phyloP scores from a whole-genome alignment of 495 filamentous ascomycete genomes.

The Thermothielavioides terrestris region DNA sequence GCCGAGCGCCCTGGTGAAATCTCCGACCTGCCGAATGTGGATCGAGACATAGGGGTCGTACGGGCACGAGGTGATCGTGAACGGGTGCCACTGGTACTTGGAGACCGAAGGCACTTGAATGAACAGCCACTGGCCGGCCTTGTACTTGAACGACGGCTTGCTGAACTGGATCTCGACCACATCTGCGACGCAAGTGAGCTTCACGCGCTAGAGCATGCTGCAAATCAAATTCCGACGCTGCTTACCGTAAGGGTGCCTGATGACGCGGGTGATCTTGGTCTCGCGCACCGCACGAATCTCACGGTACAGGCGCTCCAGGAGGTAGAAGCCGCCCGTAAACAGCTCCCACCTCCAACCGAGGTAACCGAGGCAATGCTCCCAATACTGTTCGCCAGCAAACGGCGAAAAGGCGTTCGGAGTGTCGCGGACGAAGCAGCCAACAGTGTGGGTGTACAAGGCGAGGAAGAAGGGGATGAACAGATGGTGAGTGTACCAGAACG shows the following conservation, averaged over 20 bases:
- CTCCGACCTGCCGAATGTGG: conserved; percentile 92
- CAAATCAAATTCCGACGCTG: conserved; percentile 4
- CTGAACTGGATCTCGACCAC: conserved; percentile 95
- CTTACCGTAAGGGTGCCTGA: conserved; percentile 94
- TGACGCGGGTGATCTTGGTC: conserved; percentile 86
- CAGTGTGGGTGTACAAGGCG: conserved; percentile 89
- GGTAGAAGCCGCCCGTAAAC: conserved; percentile 74
- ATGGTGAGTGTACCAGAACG: conserved; percentile 99
- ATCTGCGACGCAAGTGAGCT: conserved; percentile 44
- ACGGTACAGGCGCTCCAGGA: conserved; percentile 82
- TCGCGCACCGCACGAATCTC: conserved; percentile 73
- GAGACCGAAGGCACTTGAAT: conserved; percentile 86
- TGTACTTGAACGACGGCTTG: conserved; percentile 96
- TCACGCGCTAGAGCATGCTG: not conserved
- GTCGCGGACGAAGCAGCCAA: conserved; percentile 90
- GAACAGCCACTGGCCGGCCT: conserved; percentile 96
- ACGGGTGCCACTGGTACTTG: conserved; percentile 91
- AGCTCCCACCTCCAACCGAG: conserved; percentile 98
- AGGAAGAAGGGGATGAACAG: conserved; percentile 94
- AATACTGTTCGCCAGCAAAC: conserved; percentile 72
- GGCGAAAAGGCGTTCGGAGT: conserved; percentile 63
- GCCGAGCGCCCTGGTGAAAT: conserved; percentile 83
- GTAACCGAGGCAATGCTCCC: conserved; percentile 91
- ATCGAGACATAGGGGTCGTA: conserved; percentile 90
- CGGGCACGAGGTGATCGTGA: conserved; percentile 98